Evolutionary conservation across 2,329 filamentous ascomycete species (phyloP).

Genomic region (Colletotrichum lini): DNA sequence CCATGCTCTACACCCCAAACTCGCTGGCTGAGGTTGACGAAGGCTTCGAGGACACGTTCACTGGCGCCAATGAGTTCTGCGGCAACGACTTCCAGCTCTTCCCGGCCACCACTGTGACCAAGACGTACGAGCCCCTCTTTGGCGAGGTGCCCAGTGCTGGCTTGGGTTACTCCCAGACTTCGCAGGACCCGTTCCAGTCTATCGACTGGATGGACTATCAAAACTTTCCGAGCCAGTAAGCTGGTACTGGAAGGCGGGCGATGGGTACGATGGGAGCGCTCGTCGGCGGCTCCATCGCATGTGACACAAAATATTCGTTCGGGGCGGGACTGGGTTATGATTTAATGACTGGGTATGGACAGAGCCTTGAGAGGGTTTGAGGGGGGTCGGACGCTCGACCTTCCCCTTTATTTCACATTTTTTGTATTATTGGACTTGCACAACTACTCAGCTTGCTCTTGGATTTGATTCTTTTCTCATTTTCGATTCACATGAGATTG

Average conservation of each 20-base stretch:
- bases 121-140: conserved; percentile 64
- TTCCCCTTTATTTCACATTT: conserved; percentile 20
- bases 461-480: conserved; percentile 30
- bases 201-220: conserved; percentile 59
- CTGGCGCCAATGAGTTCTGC: conserved; percentile 51
- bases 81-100: conserved; percentile 78
- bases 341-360: conserved; percentile 37
- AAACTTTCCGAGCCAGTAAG: conserved; percentile 50
- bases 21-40: conserved; percentile 76
- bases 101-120: conserved; percentile 56
- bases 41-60: conserved; percentile 69
- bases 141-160: conserved; percentile 65
- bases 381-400: conserved; percentile 21
- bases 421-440: conserved; percentile 36
- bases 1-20: conserved; percentile 78
- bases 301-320: conserved; percentile 28
- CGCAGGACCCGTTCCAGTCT: conserved; percentile 64
- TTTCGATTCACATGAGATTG: conserved; percentile 35
- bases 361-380: conserved; percentile 29
- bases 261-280: conserved; percentile 19
- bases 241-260: not conserved
- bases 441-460: conserved; percentile 35
- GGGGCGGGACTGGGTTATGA: conserved; percentile 35
- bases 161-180: conserved; percentile 67
- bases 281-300: not conserved